These are phyloP conservation scores for Phyllosticta paracitricarpa DNA, from an alignment of 2,329 filamentous ascomycete genomes.

Conservation along the genomic window DNA sequence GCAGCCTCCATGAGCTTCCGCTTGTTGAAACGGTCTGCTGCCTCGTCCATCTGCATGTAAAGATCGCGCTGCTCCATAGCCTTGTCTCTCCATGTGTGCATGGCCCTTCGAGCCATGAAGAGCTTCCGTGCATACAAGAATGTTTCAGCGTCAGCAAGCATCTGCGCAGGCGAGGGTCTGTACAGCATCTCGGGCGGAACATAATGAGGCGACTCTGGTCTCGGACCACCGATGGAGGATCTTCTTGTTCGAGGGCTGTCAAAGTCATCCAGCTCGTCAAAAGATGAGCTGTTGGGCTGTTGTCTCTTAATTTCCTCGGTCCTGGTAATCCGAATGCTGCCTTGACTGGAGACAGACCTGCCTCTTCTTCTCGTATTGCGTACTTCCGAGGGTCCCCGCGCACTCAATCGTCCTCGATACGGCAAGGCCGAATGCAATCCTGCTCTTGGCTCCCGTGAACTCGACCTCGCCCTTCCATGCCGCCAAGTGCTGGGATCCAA, in stretches of 20 bases:
- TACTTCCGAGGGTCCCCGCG: constrained; percentile 5
- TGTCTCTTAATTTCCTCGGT: constrained; percentile 6
- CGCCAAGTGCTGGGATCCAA: background rate
- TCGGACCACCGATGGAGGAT: constrained; percentile 4
- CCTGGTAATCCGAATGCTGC: constrained; percentile 25
- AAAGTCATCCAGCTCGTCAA: constrained; percentile 6
- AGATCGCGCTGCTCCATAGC: constrained; percentile 20
- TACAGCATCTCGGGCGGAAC: constrained; percentile 29
- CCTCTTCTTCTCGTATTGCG: constrained; percentile 14
- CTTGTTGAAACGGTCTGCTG: constrained; percentile 13
- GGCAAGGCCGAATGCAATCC: background rate
- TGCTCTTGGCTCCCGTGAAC: background rate
- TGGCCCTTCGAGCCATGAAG: constrained; percentile 27
- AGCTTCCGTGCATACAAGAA: constrained; percentile 25
- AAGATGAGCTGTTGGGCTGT: background rate
- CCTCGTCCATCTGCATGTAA: constrained; percentile 18
- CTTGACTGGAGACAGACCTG: constrained; percentile 27
- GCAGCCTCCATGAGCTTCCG: constrained; percentile 8
- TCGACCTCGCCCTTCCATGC: background rate
- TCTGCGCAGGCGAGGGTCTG: constrained; percentile 40
- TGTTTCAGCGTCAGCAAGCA: constrained; percentile 41
- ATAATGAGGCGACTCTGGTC: constrained; percentile 13
- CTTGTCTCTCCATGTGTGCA: constrained; percentile 33
- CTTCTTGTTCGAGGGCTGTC: background rate
- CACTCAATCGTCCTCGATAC: background rate